Percentiles rank a stretch among this genome's conserved stretches.
Conservation (phyloP, 768 basidiomycete species). For the Tulasnella sp. region DNA sequence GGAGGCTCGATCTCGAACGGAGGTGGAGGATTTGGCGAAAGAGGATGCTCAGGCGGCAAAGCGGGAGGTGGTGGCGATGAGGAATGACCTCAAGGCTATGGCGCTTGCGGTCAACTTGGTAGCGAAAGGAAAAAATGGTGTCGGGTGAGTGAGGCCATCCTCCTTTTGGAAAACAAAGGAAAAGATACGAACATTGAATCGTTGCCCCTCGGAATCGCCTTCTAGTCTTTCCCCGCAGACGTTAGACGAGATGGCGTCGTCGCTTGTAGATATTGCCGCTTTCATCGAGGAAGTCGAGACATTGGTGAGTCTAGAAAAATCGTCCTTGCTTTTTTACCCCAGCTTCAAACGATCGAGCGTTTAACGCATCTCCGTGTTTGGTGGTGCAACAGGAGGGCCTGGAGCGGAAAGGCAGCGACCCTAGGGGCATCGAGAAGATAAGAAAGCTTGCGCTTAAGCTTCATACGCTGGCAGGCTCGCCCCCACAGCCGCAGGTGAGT, state of each 20-base stretch:
- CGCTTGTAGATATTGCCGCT: slow-evolving; percentile 10
- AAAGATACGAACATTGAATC: too few relatives aligned
- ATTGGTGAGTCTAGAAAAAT: background rate
- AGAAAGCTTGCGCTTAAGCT: slow-evolving; percentile 11
- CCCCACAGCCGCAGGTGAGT: background rate
- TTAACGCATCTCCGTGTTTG: background rate
- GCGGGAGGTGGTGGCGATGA: background rate
- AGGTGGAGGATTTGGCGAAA: too few relatives aligned
- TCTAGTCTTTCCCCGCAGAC: slow-evolving; percentile 7
- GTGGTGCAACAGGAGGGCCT: slow-evolving; percentile 8
- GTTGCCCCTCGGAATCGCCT: too few relatives aligned
- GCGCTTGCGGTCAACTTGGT: background rate
- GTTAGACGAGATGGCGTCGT: slow-evolving; percentile 9
- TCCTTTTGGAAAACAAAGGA: too few relatives aligned
- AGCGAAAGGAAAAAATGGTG: background rate
- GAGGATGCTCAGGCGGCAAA: background rate
- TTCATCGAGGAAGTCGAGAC: slow-evolving; percentile 15
- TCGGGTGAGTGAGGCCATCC: slow-evolving; percentile 1
- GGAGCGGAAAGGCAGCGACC: slow-evolving; percentile 5
- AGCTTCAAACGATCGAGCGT: background rate
- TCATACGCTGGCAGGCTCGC: background rate
- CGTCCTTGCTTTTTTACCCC: background rate
- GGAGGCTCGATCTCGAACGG: background rate
- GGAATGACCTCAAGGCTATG: background rate
- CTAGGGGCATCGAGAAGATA: slow-evolving; percentile 12